Percentiles rank a stretch among this genome's conserved stretches.
Conservation (phyloP, 805 yeast genomes). For the Blastobotrys robertii region DNA sequence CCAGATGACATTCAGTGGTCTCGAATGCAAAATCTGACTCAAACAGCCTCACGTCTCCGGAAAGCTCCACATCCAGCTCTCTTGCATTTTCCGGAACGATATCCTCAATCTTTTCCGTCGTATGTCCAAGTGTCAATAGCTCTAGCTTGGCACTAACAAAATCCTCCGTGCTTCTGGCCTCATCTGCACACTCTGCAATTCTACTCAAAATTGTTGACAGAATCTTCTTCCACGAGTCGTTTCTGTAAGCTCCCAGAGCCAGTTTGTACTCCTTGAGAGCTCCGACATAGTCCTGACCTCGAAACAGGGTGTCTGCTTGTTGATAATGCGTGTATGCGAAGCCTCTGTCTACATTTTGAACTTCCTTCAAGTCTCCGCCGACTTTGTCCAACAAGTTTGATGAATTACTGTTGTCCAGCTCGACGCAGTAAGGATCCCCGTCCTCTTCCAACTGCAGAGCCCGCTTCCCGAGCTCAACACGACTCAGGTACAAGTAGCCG, state of each 20-base stretch:
- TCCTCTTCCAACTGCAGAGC: not conserved
- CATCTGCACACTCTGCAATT: constrained; percentile 29
- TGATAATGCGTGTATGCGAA: constrained; percentile 38
- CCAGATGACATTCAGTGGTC: constrained; percentile 11
- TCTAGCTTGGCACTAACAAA: constrained; percentile 11
- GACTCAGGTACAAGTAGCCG: constrained; percentile 15
- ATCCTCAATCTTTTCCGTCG: not conserved
- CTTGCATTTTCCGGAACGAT: not conserved
- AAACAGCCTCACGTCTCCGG: constrained; percentile 1
- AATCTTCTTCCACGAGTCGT: constrained; percentile 35
- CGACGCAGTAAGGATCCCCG: constrained; percentile 15
- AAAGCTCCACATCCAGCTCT: not conserved
- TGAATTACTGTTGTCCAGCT: constrained; percentile 11
- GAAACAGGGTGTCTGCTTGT: constrained; percentile 40
- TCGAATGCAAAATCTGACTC: constrained; percentile 14
- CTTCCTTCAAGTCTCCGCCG: constrained; percentile 26
- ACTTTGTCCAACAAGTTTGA: constrained; percentile 16
- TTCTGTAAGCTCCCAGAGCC: constrained; percentile 30
- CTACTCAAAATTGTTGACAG: constrained; percentile 28
- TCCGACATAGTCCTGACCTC: constrained; percentile 28
- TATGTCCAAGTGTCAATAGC: not conserved
- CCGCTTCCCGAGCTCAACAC: constrained; percentile 3
- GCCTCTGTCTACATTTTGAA: constrained; percentile 21
- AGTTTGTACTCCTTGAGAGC: constrained; percentile 36
- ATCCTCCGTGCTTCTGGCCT: constrained; percentile 7